Percentiles rank a stretch among this genome's conserved stretches.
Conservation (phyloP, 495 filamentous ascomycete genomes). For the Cercophora newfieldiana region DNA sequence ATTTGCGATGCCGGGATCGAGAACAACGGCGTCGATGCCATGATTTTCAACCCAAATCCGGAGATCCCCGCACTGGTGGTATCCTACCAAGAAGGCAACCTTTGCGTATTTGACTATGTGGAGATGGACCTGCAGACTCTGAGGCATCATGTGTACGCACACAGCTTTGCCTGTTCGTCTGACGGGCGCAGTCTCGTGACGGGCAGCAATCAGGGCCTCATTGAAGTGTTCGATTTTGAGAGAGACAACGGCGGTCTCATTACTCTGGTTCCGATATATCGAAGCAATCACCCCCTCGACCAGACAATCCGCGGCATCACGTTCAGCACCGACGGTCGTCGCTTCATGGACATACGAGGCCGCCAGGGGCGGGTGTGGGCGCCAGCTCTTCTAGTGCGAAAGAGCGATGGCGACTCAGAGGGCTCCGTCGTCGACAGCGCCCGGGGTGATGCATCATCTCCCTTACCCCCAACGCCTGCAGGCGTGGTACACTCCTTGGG, state of each 20-base stretch:
- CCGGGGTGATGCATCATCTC: background rate
- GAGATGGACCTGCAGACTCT: conserved; percentile 14
- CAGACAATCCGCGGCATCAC: conserved; percentile 24
- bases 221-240: conserved; percentile 37
- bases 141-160: conserved; percentile 13
- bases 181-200: conserved; percentile 28
- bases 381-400: conserved; percentile 27
- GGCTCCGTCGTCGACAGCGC: conserved; percentile 14
- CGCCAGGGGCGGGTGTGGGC: conserved; percentile 38
- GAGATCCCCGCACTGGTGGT: conserved; percentile 26
- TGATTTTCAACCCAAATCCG: conserved; percentile 30
- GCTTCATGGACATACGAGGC: conserved; percentile 31
- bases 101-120: conserved; percentile 28
- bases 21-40: conserved; percentile 25
- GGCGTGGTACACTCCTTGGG: conserved; percentile 11
- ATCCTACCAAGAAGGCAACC: conserved; percentile 19
- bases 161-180: conserved; percentile 30
- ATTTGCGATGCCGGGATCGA: background rate
- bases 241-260: background rate
- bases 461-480: background rate
- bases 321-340: conserved; percentile 33
- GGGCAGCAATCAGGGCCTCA: conserved; percentile 25
- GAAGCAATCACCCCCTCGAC: conserved; percentile 21
- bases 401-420: conserved; percentile 15
- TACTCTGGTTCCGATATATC: conserved; percentile 29